phyloP scores from a whole-genome alignment of 305 asterid species.

The Caryopteris hybrid region DNA sequence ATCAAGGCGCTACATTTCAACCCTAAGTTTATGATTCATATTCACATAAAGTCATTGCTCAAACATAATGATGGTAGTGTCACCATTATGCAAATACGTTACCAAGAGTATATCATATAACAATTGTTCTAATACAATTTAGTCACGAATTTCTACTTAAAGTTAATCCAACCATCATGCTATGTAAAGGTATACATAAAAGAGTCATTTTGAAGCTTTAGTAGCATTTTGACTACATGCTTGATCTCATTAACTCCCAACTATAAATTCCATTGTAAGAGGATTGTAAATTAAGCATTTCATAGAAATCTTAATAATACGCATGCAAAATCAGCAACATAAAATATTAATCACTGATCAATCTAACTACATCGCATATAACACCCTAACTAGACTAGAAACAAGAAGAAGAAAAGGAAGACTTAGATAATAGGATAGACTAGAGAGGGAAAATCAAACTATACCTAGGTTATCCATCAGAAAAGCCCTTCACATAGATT shows the following conservation, averaged over 20 bases:
- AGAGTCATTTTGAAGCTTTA: too few relatives aligned
- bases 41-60: neutral
- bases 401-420: too few relatives aligned
- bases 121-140: neutral
- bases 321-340: neutral
- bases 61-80: neutral
- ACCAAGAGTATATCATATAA: neutral
- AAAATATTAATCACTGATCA: neutral
- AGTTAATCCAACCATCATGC: too few relatives aligned
- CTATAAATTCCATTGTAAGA: neutral
- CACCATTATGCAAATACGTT: neutral
- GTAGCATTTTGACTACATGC: too few relatives aligned
- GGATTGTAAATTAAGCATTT: neutral
- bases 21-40: neutral
- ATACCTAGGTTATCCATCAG: slow-evolving; percentile 10
- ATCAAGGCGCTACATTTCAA: too few relatives aligned
- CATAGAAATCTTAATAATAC: neutral
- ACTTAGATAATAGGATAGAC: too few relatives aligned
- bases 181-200: too few relatives aligned
- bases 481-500: slow-evolving; percentile 27
- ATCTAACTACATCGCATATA: neutral
- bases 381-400: too few relatives aligned
- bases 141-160: neutral
- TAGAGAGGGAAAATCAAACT: too few relatives aligned
- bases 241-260: neutral